Base-by-base conservation (phyloP, 768 basidiomycete genomes). In the Termitomyces sp. region DNA sequence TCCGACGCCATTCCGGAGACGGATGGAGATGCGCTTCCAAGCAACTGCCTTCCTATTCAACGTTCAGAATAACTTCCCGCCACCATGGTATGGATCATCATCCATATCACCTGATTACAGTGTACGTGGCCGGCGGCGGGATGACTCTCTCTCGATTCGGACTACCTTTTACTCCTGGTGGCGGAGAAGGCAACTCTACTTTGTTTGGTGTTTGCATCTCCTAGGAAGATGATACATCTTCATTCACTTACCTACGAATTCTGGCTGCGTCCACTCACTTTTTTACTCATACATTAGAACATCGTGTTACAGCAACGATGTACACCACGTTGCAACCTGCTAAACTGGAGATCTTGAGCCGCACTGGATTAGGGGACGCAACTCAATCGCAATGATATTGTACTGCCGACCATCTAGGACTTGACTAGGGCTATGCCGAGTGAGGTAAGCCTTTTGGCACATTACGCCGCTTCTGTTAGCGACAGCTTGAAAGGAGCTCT, bases 61-160 rank as follows among this genome's bases (percentile, higher is more conserved):
- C 36, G 18, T 41, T 41, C 37, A 52, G 51, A 41, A 52, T 52
- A 41, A 18, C 51, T 52, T 52, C 51, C 50, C 51, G 51, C 26
- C 36, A 22, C 22, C 32, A 55, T 46, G 22, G 13, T 16, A 22
- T 43, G 16, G 53, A 54, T 18, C 22, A 13, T 24, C 13, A 32
- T 13, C 20, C 18, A 18, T 24, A 14, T 46, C 32, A 26, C 18
- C 26, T 54, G 32, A 55, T 31, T 26, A 13, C 31, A 27, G 18
- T 36, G 43, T 43, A 46, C 53, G 42, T 55, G 32, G 43, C 43
- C 43, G 42, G 24, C 43, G 53, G 32, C 53, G 44, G 31, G 32
- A 55, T 54, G 43, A 22, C 7, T 42, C 32, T 36, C 9, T 34
- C 42, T 54, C 53, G 43, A 54, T 52, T 52, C 32, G 24, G 42